These are phyloP conservation scores for Leptographium galeiforme DNA, from an alignment of 2,329 filamentous ascomycete species.

Conservation along the genomic window DNA sequence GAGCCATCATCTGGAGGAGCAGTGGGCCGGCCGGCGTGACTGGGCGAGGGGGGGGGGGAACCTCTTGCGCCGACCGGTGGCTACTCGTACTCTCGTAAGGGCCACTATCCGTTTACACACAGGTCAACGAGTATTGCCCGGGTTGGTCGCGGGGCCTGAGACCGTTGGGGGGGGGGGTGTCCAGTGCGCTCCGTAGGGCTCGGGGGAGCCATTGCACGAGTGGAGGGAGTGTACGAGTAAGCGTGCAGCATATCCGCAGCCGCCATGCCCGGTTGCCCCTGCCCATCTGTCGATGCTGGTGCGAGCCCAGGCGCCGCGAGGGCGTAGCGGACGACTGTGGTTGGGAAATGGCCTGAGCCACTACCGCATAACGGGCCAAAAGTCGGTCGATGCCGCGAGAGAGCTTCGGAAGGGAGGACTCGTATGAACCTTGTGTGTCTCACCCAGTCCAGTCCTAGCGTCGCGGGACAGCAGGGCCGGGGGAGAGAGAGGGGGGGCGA, in stretches of 20 bases:
- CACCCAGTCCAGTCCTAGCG: neutral
- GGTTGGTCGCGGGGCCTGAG: too few species aligned
- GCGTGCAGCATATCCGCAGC: neutral
- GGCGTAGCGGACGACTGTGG: constrained; percentile 11
- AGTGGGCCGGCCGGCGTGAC: constrained; percentile 1
- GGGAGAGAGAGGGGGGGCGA: neutral
- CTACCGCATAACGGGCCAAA: constrained; percentile 11
- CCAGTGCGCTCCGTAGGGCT: too few species aligned
- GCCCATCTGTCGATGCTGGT: constrained; percentile 3
- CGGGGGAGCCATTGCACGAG: too few species aligned
- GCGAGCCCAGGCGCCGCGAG: constrained; percentile 3
- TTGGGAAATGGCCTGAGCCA: constrained; percentile 19
- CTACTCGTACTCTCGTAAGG: too few species aligned
- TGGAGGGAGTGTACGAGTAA: too few species aligned
- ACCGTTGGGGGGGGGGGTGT: too few species aligned
- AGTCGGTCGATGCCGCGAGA: constrained; percentile 19
- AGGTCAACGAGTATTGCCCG: too few species aligned
- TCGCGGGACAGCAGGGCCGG: neutral
- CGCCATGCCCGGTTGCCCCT: neutral
- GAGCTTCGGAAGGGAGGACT: neutral
- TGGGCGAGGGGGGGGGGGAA: neutral
- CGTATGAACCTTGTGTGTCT: neutral
- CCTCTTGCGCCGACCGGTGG: too few species aligned
- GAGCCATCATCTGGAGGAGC: neutral
- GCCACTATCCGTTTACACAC: too few species aligned